A percentile compares a stretch with the other conserved stretches of the same genome.
These are phyloP conservation scores for Leccinum pellstonianum DNA, from an alignment of 768 basidiomycete genomes.

Conservation along the genomic window DNA sequence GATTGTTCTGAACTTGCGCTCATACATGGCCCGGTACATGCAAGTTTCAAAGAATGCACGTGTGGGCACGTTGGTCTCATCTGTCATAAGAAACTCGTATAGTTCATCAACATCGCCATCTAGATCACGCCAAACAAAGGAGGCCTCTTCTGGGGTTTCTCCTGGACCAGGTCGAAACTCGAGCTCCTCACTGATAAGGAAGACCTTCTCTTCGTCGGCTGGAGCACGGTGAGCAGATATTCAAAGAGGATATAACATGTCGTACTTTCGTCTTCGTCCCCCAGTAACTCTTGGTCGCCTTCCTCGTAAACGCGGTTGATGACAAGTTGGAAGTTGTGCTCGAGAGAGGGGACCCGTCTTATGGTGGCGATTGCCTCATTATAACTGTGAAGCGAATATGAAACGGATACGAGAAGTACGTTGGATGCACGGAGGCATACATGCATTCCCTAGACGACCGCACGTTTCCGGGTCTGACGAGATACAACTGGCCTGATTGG, in stretches of 20 bases:
- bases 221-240: constrained; percentile 10
- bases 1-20: constrained; percentile 78
- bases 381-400: constrained; percentile 53
- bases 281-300: constrained; percentile 90
- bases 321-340: constrained; percentile 86
- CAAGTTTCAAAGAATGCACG: constrained; percentile 89
- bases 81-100: constrained; percentile 86
- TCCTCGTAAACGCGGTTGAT: constrained; percentile 97
- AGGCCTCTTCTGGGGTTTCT: constrained; percentile 70
- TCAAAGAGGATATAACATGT: constrained; percentile 9
- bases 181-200: constrained; percentile 87
- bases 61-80: constrained; percentile 73
- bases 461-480: constrained; percentile 88
- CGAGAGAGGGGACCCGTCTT: constrained; percentile 73
- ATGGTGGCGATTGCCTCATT: constrained; percentile 95
- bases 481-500: constrained; percentile 85
- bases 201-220: constrained; percentile 95
- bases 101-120: constrained; percentile 90
- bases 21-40: constrained; percentile 96
- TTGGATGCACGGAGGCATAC: constrained; percentile 44
- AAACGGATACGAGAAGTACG: constrained; percentile 1
- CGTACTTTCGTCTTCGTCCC: constrained; percentile 90
- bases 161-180: constrained; percentile 77
- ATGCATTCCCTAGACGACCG: constrained; percentile 96
- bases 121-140: constrained; percentile 89